Evolutionary conservation across 2,329 filamentous ascomycete genomes (phyloP).

Genomic region (Ascochyta pisi): DNA sequence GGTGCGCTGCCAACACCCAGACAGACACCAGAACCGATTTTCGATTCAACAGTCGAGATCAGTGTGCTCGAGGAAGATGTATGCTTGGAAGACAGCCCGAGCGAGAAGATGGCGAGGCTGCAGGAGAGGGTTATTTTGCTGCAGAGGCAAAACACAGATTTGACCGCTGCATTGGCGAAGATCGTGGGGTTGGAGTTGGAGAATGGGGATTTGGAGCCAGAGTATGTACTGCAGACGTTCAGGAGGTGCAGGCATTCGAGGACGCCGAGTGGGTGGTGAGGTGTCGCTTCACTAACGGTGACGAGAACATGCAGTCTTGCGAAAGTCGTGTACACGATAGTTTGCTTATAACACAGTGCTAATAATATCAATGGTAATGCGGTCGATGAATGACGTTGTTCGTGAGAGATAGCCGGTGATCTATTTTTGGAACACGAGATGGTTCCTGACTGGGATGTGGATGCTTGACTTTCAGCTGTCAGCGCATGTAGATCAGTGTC

Average conservation of each 20-base stretch:
- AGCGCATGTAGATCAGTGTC: neutral
- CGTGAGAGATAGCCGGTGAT: neutral
- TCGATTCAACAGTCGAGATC: constrained; percentile 14
- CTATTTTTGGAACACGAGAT: constrained; percentile 15
- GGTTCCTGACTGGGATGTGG: constrained; percentile 10
- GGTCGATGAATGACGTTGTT: neutral
- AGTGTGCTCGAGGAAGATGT: constrained; percentile 16
- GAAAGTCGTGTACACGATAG: neutral
- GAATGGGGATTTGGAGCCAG: constrained; percentile 27
- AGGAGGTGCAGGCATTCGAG: constrained; percentile 15
- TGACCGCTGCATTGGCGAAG: constrained; percentile 35
- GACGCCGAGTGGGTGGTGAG: constrained; percentile 18
- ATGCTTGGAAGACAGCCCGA: constrained; percentile 1
- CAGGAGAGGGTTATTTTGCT: constrained; percentile 29
- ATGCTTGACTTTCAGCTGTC: constrained; percentile 8
- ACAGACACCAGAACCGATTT: constrained; percentile 24
- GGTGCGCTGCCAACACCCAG: constrained; percentile 25
- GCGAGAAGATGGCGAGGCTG: constrained; percentile 24
- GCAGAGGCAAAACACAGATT: constrained; percentile 35
- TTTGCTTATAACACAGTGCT: neutral
- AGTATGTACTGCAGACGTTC: constrained; percentile 25
- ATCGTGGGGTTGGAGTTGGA: constrained; percentile 34
- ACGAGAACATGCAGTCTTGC: too few species aligned
- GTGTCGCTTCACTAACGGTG: neutral
- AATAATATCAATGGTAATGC: constrained; percentile 1